These are phyloP conservation scores for Aschersonia sp. DNA, from an alignment of 2,329 filamentous ascomycete genomes.

Conservation along the genomic window DNA sequence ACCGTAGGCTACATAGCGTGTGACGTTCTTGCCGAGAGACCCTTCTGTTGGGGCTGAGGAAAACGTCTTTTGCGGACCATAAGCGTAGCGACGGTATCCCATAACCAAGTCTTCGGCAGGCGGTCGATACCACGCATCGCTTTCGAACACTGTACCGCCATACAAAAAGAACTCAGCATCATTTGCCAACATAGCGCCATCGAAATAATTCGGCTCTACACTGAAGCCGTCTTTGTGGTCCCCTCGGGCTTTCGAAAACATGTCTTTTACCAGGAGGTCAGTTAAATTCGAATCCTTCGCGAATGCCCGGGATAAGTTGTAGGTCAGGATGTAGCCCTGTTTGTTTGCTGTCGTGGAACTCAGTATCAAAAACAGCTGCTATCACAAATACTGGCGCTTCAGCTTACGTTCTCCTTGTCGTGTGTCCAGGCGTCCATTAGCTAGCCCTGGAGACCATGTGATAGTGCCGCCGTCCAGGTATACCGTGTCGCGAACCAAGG, in stretches of 20 bases:
- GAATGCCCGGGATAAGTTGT: constrained; percentile 46
- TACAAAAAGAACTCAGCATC: constrained; percentile 49
- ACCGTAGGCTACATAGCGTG: constrained; percentile 49
- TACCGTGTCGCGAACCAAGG: constrained; percentile 44
- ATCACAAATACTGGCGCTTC: constrained; percentile 6
- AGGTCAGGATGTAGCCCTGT: constrained; percentile 36
- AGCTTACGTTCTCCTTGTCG: too few species aligned
- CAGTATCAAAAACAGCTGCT: neutral
- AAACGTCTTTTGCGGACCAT: constrained; percentile 27
- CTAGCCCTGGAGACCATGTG: constrained; percentile 34
- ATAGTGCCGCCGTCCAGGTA: constrained; percentile 51
- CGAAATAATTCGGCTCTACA: constrained; percentile 39
- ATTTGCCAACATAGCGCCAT: constrained; percentile 53
- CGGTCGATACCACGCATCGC: constrained; percentile 17
- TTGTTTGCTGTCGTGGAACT: constrained; percentile 29
- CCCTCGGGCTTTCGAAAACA: constrained; percentile 30
- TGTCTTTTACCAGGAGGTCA: constrained; percentile 26
- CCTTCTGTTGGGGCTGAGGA: constrained; percentile 29
- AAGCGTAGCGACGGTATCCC: constrained; percentile 37
- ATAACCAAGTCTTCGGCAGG: constrained; percentile 30
- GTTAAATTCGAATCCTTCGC: constrained; percentile 36
- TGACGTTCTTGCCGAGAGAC: constrained; percentile 30
- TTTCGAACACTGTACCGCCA: constrained; percentile 34
- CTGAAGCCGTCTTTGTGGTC: constrained; percentile 35
- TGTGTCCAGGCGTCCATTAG: constrained; percentile 21